Evolutionary conservation across 345 rosid species (phyloP).

Genomic region (Aethionema arabicum): DNA sequence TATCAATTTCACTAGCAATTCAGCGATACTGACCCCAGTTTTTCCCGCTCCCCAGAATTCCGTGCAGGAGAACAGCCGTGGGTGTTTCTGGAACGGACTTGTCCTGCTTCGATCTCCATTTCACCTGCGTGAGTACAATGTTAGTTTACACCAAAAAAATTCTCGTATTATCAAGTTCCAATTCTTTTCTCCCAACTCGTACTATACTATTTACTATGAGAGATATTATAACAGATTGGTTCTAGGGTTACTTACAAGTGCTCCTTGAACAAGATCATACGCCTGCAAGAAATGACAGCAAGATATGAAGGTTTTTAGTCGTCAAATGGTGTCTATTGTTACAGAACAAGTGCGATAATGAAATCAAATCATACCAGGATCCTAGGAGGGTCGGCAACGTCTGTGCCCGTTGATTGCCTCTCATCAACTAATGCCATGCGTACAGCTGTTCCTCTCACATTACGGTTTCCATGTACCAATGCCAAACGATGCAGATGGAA

Average conservation of each 20-base stretch:
- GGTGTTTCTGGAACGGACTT: constrained; percentile 83
- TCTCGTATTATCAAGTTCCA: not conserved
- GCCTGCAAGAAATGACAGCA: constrained; percentile 55
- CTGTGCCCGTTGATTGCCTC: constrained; percentile 47
- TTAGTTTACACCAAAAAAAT: constrained; percentile 3
- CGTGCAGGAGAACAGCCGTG: constrained; percentile 90
- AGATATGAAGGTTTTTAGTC: not conserved
- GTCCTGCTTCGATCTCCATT: constrained; percentile 65
- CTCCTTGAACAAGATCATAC: constrained; percentile 88
- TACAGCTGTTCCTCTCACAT: constrained; percentile 26
- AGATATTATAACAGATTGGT: not conserved
- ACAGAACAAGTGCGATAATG: not conserved
- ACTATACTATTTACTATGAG: not conserved
- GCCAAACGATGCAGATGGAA: constrained; percentile 36
- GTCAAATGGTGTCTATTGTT: not conserved
- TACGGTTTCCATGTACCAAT: constrained; percentile 28
- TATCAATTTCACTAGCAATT: constrained; percentile 11
- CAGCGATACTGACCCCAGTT: constrained; percentile 71
- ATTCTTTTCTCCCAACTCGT: not conserved
- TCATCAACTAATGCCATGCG: constrained; percentile 74
- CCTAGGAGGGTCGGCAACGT: constrained; percentile 49
- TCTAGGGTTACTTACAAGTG: constrained; percentile 54
- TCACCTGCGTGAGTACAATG: constrained; percentile 48
- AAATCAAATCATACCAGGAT: constrained; percentile 48
- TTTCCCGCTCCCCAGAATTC: constrained; percentile 85